phyloP scores from a whole-genome alignment of 495 filamentous ascomycete genomes.

The Neurospora discreta region DNA sequence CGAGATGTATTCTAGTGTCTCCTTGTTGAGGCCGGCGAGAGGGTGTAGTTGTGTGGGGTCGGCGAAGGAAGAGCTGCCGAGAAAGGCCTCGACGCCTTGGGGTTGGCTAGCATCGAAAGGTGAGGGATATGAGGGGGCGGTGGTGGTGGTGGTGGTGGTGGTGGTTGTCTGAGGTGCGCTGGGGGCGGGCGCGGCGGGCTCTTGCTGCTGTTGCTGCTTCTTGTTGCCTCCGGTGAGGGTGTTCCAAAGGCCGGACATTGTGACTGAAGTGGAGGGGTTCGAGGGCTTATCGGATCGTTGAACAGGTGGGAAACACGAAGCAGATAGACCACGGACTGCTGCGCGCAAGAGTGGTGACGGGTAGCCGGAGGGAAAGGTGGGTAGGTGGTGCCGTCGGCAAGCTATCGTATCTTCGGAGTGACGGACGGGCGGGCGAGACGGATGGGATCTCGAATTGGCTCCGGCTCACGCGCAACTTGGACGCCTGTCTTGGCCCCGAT shows the following conservation, averaged over 20 bases:
- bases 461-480: conserved; percentile 4
- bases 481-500: conserved; percentile 4
- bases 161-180: conserved; percentile 9
- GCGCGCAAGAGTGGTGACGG: background rate
- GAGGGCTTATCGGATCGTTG: background rate
- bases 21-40: conserved; percentile 85
- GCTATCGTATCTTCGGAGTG: conserved; percentile 3
- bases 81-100: conserved; percentile 74
- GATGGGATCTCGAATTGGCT: conserved; percentile 3
- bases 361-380: background rate
- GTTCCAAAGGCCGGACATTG: conserved; percentile 73
- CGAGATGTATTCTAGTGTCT: conserved; percentile 82
- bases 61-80: conserved; percentile 54
- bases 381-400: conserved; percentile 2
- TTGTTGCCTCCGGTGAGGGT: conserved; percentile 68
- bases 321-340: background rate
- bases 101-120: conserved; percentile 57
- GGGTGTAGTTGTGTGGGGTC: conserved; percentile 86
- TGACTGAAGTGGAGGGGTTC: conserved; percentile 1
- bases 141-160: conserved; percentile 26
- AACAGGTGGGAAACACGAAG: background rate
- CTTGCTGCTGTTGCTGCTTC: background rate
- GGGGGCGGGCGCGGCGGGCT: conserved; percentile 14
- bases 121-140: conserved; percentile 40
- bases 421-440: conserved; percentile 1